A percentile compares a stretch with the other conserved stretches of the same genome.
Conservation (phyloP, 2,329 filamentous ascomycete species). For the Elsinoe fawcettii region DNA sequence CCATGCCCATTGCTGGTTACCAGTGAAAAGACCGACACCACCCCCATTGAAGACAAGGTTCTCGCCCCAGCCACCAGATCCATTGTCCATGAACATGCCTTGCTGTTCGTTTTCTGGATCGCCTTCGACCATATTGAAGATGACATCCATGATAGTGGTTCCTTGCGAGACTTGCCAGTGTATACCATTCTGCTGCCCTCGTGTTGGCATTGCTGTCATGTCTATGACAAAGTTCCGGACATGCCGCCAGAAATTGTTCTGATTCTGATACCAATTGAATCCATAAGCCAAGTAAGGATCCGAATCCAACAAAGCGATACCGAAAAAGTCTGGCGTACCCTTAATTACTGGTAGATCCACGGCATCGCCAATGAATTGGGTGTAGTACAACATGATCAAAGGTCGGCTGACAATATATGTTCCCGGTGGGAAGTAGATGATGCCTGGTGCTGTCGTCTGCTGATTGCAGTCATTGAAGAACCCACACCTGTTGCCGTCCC, state of each 20-base stretch:
- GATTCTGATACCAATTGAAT: conserved; percentile 28
- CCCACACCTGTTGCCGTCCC: conserved; percentile 26
- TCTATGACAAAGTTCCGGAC: conserved; percentile 52
- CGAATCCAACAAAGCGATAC: conserved; percentile 27
- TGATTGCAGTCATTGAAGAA: conserved; percentile 21
- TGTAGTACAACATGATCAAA: conserved; percentile 24
- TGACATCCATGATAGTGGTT: conserved; percentile 51
- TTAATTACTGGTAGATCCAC: conserved; percentile 21
- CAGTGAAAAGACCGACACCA: conserved; percentile 67
- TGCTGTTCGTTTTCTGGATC: conserved; percentile 21
- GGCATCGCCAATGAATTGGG: conserved; percentile 23
- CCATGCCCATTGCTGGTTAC: conserved; percentile 81
- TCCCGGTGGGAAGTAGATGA: conserved; percentile 52
- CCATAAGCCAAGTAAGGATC: conserved; percentile 29
- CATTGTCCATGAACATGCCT: conserved; percentile 57
- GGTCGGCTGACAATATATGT: conserved; percentile 43
- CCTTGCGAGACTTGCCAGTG: conserved; percentile 64
- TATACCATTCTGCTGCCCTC: conserved; percentile 40
- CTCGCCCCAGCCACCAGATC: conserved; percentile 67
- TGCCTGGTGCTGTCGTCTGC: conserved; percentile 37
- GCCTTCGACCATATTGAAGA: conserved; percentile 42
- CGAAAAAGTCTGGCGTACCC: conserved; percentile 26
- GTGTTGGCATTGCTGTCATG: conserved; percentile 28
- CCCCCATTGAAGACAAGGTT: conserved; percentile 80
- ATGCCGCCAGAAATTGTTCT: conserved; percentile 48